phyloP scores from a whole-genome alignment of 805 yeast species.

The Wickerhamiella australiensis region DNA sequence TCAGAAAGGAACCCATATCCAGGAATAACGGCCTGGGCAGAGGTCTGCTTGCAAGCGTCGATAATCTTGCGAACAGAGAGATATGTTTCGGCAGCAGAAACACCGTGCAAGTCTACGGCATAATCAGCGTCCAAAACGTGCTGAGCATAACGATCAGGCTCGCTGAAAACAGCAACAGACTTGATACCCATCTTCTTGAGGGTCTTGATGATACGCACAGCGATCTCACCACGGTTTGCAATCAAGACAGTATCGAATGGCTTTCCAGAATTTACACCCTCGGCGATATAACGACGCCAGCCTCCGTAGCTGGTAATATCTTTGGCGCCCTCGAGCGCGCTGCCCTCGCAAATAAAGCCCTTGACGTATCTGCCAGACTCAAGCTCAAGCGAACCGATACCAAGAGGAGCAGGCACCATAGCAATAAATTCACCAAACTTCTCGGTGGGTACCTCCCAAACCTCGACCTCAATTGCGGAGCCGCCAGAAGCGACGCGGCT shows the following conservation, averaged over 20 bases:
- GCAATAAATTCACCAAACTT: slow-evolving; percentile 71
- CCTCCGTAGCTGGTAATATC: slow-evolving; percentile 87
- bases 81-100: slow-evolving; percentile 83
- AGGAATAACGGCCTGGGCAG: slow-evolving; percentile 92
- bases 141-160: slow-evolving; percentile 76
- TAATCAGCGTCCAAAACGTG: slow-evolving; percentile 79
- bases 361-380: slow-evolving; percentile 73
- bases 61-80: slow-evolving; percentile 74
- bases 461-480: slow-evolving; percentile 54
- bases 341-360: slow-evolving; percentile 89
- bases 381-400: slow-evolving; percentile 85
- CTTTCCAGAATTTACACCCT: slow-evolving; percentile 32
- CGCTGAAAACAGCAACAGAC: slow-evolving; percentile 82
- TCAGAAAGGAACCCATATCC: slow-evolving; percentile 96
- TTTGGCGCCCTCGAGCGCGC: slow-evolving; percentile 47
- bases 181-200: slow-evolving; percentile 65
- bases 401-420: slow-evolving; percentile 89
- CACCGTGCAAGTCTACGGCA: slow-evolving; percentile 67
- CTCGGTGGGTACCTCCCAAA: slow-evolving; percentile 70
- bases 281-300: slow-evolving; percentile 51
- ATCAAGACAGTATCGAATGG: slow-evolving; percentile 80
- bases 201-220: slow-evolving; percentile 85
- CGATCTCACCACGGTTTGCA: slow-evolving; percentile 96
- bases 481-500: slow-evolving; percentile 42
- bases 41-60: slow-evolving; percentile 68